phyloP scores from a whole-genome alignment of 371 early-diverging fungal genomes.

The Cokeromyces recurvatus region DNA sequence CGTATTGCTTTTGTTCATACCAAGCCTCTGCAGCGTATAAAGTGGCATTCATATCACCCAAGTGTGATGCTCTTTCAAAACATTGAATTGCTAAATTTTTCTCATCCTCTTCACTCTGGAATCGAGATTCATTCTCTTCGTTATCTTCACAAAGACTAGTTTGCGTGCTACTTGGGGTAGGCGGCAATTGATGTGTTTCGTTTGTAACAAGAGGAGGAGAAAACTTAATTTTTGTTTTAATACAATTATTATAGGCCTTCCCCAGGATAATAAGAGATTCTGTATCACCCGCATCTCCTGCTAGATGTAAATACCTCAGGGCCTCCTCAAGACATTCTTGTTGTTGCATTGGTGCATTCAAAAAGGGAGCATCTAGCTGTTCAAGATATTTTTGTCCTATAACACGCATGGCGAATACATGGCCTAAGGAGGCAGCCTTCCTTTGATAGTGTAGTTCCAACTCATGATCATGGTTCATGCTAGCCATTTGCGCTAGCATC shows the following conservation, averaged over 20 bases:
- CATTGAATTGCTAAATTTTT: slow-evolving; percentile 27
- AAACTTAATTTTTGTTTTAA: slow-evolving; percentile 18
- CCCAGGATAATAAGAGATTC: slow-evolving; percentile 30
- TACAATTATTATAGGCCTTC: slow-evolving; percentile 24
- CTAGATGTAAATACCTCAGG: slow-evolving; percentile 34
- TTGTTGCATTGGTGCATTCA: slow-evolving; percentile 8
- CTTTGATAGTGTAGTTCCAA: slow-evolving; percentile 30
- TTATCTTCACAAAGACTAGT: slow-evolving; percentile 3
- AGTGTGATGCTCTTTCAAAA: slow-evolving; percentile 36
- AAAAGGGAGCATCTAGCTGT: slow-evolving; percentile 7
- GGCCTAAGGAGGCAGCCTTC: slow-evolving; percentile 25
- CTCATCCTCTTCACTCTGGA: slow-evolving; percentile 26
- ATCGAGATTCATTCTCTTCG: slow-evolving; percentile 14
- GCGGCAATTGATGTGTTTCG: background rate
- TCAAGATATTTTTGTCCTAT: slow-evolving; percentile 12
- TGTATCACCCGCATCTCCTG: slow-evolving; percentile 34
- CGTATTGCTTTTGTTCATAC: slow-evolving; percentile 43
- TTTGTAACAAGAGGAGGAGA: no score
- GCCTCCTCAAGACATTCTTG: slow-evolving; percentile 24
- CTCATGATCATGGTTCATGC: slow-evolving; percentile 24
- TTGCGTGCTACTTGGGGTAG: slow-evolving; percentile 12
- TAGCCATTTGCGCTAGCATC: slow-evolving; percentile 34
- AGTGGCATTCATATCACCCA: slow-evolving; percentile 37
- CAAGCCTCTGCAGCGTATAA: slow-evolving; percentile 40
- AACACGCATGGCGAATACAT: slow-evolving; percentile 19